Base-by-base conservation (phyloP, 176 grass and related monocot genomes). In the Oryza longistaminata region DNA sequence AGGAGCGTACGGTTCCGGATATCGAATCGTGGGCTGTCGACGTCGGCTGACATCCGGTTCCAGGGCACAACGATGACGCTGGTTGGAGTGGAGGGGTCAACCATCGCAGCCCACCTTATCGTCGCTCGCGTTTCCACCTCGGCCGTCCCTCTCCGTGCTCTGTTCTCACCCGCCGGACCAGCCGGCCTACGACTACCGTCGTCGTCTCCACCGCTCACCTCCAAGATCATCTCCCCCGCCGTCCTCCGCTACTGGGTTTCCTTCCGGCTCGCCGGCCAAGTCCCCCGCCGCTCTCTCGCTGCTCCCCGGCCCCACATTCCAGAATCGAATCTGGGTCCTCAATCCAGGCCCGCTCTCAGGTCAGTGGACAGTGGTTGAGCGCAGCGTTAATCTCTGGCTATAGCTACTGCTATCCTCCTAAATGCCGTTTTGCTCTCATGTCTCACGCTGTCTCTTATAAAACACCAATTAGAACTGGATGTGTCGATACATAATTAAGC, bases 1-100 rank as follows among this genome's bases (percentile, higher is more conserved):
- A 90, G 44, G 69, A 95, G n/a, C 90, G 17, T 97, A 95, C 83
- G 92, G 17, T 93, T 97, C 77, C 84, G 90, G 78, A 91, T 97
- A 80, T 88, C 92, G 12, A 97, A 97, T 58, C 89, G 94, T 4
- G 95, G 95, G 1, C 79, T 97, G 67, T 61, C 95, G 0, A 94
- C 90, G 2, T 94, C 89, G 1, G 45, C 95, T 12, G 93, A 97
- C 82, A 68, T 97, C 70, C 85, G 92, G 76, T 88, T 97, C 84
- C 95, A 97, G 88, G 92, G 92, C 4, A 92, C 94, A 81, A 80
- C 69, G 64, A 93, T 93, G 90, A 86, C 82, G 88, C 85, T 97
- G n/a, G 95, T 97, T 11, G 95, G 95, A 67, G 92, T 95, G 9
- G 95, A 97, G 55, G 95, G 92, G 1, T 94, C 90, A 11, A 93